Conservation (phyloP, 345 rosid genomes). For the Linum trigynum region DNA sequence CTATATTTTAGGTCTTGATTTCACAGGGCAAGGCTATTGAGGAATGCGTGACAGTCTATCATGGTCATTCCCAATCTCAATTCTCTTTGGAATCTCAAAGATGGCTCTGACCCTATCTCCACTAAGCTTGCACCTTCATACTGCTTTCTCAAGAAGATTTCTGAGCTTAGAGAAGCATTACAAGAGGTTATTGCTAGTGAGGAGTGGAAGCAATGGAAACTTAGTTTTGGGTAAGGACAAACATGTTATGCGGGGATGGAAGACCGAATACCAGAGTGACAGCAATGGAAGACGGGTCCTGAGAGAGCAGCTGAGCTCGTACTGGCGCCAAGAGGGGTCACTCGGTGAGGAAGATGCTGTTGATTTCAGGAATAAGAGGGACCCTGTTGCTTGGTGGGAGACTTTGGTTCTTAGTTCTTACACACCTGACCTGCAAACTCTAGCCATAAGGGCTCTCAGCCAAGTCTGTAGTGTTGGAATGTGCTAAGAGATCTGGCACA, state of each 20-base stretch:
- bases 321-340: conserved; percentile 35
- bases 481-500: conserved; percentile 27
- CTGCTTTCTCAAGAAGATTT: conserved; percentile 24
- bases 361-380: conserved; percentile 37
- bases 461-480: conserved; percentile 24
- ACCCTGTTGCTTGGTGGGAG: conserved; percentile 42
- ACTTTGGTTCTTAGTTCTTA: conserved; percentile 41
- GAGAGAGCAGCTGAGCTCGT: conserved; percentile 36
- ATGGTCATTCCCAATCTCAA: conserved; percentile 15
- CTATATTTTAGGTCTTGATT: background rate
- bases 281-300: conserved; percentile 24
- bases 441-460: conserved; percentile 29
- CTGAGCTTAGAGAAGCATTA: conserved; percentile 29
- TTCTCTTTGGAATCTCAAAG: conserved; percentile 18
- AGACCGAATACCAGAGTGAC: conserved; percentile 28
- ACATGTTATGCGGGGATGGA: conserved; percentile 42
- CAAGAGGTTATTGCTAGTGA: conserved; percentile 32
- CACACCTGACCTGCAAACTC: conserved; percentile 26
- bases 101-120: conserved; percentile 12
- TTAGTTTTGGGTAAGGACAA: conserved; percentile 25
- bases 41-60: conserved; percentile 26
- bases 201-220: conserved; percentile 45
- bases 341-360: conserved; percentile 44
- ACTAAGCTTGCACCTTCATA: conserved; percentile 31
- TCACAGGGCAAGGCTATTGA: conserved; percentile 32